phyloP scores from a whole-genome alignment of 2,329 filamentous ascomycete species.

The Hymenoscyphus salicellus region DNA sequence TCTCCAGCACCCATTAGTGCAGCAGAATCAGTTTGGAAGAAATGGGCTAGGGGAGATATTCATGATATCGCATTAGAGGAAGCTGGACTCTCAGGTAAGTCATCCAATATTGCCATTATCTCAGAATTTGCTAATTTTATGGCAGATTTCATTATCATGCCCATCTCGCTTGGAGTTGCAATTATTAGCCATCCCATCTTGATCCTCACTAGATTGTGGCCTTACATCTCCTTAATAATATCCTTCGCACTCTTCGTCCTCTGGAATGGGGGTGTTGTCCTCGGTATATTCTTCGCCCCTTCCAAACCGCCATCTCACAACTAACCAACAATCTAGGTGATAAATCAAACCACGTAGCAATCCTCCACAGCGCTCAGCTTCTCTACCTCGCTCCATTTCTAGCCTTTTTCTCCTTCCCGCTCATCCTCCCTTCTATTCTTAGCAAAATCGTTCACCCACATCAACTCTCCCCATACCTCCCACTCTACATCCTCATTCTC shows the following conservation, averaged over 20 bases:
- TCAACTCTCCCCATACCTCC: background rate
- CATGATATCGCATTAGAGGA: conserved; percentile 52
- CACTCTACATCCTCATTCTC: conserved; percentile 29
- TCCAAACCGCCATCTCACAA: background rate
- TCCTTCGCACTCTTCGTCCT: conserved; percentile 72
- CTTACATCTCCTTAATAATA: conserved; percentile 59
- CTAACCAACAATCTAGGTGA: conserved; percentile 58
- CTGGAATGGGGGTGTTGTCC: conserved; percentile 89
- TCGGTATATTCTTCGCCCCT: conserved; percentile 57
- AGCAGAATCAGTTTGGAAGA: conserved; percentile 18
- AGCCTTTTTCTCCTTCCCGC: conserved; percentile 81
- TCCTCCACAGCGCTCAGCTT: conserved; percentile 85
- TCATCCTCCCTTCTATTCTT: conserved; percentile 56
- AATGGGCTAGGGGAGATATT: conserved; percentile 48
- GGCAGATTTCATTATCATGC: conserved; percentile 53
- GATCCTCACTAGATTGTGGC: conserved; percentile 51
- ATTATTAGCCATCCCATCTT: conserved; percentile 48
- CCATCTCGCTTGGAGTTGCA: conserved; percentile 62
- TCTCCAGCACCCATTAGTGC: conserved; percentile 19
- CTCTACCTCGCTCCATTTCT: conserved; percentile 93
- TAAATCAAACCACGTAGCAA: conserved; percentile 89
- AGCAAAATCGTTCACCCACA: background rate
- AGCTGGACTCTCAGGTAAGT: conserved; percentile 51
- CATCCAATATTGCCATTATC: background rate
- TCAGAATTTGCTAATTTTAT: background rate